Conservation (phyloP, 495 filamentous ascomycete species). For the Annulohypoxylon moriforme region DNA sequence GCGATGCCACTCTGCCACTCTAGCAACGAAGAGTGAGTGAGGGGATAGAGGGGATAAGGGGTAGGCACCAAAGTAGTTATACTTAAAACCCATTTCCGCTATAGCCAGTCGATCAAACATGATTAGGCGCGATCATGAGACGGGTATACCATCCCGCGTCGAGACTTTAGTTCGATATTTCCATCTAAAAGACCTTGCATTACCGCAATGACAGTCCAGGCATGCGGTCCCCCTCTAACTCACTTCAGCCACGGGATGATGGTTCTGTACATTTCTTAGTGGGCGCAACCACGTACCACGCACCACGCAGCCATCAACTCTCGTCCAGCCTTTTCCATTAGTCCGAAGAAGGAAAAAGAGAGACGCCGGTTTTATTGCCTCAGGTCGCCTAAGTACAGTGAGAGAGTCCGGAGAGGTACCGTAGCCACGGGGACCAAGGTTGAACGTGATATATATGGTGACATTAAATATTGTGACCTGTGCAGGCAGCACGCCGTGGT, state of each 20-base stretch:
- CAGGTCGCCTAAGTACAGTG: slow-evolving; percentile 3
- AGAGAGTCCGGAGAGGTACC: slow-evolving; percentile 7
- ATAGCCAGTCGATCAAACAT: slow-evolving; percentile 8
- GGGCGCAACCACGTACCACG: slow-evolving; percentile 10
- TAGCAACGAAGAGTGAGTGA: neutral
- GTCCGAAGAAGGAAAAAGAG: slow-evolving; percentile 15
- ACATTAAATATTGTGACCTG: slow-evolving; percentile 31
- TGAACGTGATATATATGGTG: slow-evolving; percentile 32
- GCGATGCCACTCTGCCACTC: slow-evolving; percentile 10
- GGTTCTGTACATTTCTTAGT: slow-evolving; percentile 10
- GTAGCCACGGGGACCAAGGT: slow-evolving; percentile 15
- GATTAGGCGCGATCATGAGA: slow-evolving; percentile 11
- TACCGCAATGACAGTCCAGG: slow-evolving; percentile 1
- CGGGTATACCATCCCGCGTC: slow-evolving; percentile 7
- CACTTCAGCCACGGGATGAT: slow-evolving; percentile 15
- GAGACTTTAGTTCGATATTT: neutral
- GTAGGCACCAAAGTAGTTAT: neutral
- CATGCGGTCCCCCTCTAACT: slow-evolving; percentile 1
- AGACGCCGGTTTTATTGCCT: slow-evolving; percentile 20
- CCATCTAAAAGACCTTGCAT: slow-evolving; percentile 8
- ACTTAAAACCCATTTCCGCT: slow-evolving; percentile 1
- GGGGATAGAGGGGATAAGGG: neutral
- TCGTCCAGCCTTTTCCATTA: slow-evolving; percentile 27
- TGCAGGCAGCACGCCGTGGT: slow-evolving; percentile 25
- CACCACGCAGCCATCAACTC: slow-evolving; percentile 8